Evolutionary conservation across 305 asterid species (phyloP), one percentile per base, ranked within the genome.

Genomic region (Rubia balearica): DNA sequence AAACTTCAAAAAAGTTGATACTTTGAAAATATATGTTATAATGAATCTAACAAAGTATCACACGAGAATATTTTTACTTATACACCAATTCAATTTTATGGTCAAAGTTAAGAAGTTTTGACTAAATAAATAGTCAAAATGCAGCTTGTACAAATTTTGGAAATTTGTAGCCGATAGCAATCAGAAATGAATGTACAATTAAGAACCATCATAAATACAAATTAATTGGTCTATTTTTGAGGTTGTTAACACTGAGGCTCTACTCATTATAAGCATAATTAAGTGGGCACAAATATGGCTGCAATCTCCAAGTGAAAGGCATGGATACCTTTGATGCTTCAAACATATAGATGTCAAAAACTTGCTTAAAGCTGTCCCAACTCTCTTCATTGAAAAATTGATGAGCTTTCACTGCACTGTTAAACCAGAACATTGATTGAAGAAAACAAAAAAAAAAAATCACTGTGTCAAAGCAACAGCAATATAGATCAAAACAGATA

Each of bases 281-380:
- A 48, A 21, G 33, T 12, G 11, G 45, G 13, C 45, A 11, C 19
- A 24, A 68, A 40, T 14, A 12, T n/a, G 13, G 40, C 10, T 19
- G 17, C 6, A 11, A 68, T 8, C 36, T 40, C 22, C 43, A 21
- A 56, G 36, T 60, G 38, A 49, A 65, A 61, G 5, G 22, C 43
- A 70, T 19, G 67, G 57, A 75, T 89, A 94, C 99, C 99, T 90
- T 94, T 13, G 98, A 87, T 69, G 93, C 97, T 81, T 94, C 98
- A 40, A 82, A 81, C 99, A 94, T 85, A 86, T 94, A 88, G 67
- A 77, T 88, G 68, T 90, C 97, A 77, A 94, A 90, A 57, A 86
- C 84, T 88, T 94, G 97, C 96, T 88, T 91, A 83, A 91, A 91
- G 83, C 86, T 78, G 83, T 86, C 96, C 99, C 98, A 94, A 86